These are phyloP conservation scores for Hirschioporus abietinus DNA, from an alignment of 768 basidiomycete species.

Conservation along the genomic window DNA sequence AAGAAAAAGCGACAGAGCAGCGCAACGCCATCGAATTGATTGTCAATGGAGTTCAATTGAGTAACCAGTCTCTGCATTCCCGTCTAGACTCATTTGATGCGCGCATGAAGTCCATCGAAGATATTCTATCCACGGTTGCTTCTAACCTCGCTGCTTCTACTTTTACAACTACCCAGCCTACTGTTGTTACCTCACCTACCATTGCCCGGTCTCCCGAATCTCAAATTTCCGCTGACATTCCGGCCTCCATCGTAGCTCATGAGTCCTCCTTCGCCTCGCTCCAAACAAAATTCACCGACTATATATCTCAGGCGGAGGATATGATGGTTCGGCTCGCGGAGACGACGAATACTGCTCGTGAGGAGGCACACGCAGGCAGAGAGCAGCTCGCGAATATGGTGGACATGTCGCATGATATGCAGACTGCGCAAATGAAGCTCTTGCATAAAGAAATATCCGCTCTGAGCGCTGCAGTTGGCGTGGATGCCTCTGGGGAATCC, in stretches of 20 bases:
- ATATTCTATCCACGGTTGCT: too few relatives aligned
- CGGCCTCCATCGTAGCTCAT: background rate
- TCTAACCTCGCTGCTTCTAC: too few relatives aligned
- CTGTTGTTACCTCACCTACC: too few relatives aligned
- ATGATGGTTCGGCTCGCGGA: background rate
- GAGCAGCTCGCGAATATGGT: background rate
- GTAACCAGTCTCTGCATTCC: too few relatives aligned
- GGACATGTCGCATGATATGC: background rate
- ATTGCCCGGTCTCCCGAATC: too few relatives aligned
- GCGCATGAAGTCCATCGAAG: too few relatives aligned
- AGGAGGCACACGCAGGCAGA: background rate
- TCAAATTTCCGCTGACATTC: too few relatives aligned
- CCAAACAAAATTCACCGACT: background rate
- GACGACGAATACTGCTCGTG: background rate
- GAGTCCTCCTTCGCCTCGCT: background rate
- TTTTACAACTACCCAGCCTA: too few relatives aligned
- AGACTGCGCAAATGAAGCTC: background rate
- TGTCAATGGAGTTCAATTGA: too few relatives aligned
- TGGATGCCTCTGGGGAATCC: background rate
- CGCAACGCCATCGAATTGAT: too few relatives aligned
- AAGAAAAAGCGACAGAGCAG: too few relatives aligned
- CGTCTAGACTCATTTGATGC: too few relatives aligned
- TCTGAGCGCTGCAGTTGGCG: background rate
- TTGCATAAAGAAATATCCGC: background rate
- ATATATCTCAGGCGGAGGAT: background rate